A percentile compares a stretch with the other conserved stretches of the same genome.
These are phyloP conservation scores for Globisporangium orthogonon DNA, from an alignment of 352 stramenopile genomes.

Conservation along the genomic window DNA sequence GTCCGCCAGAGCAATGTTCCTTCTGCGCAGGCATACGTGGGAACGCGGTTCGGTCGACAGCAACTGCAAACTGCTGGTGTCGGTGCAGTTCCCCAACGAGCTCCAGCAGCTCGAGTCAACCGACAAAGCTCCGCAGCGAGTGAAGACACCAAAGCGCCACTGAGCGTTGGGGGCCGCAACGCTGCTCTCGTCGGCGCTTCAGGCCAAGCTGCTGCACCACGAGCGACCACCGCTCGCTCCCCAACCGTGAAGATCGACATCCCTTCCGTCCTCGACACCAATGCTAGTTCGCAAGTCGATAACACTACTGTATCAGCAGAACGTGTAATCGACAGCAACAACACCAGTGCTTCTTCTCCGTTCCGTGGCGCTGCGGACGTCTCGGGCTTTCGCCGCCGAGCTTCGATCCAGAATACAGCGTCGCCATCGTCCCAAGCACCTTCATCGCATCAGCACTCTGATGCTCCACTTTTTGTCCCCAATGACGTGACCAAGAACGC, in stretches of 20 bases:
- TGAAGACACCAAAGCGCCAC: background rate
- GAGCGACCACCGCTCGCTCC: background rate
- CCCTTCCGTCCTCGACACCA: conserved; percentile 2
- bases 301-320: background rate
- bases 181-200: background rate
- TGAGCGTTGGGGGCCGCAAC: background rate
- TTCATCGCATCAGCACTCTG: background rate
- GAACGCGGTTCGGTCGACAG: background rate
- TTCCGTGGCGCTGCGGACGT: background rate
- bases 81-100: background rate
- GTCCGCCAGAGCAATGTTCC: background rate
- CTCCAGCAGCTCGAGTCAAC: background rate
- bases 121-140: background rate
- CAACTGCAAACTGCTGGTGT: background rate
- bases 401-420: conserved; percentile 5
- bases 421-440: background rate
- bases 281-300: background rate
- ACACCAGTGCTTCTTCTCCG: background rate
- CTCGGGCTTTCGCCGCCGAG: conserved; percentile 3
- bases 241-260: conserved; percentile 14
- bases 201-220: background rate
- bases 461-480: background rate
- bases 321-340: background rate
- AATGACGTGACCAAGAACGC: background rate
- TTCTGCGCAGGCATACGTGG: background rate